Conservation (phyloP, 306 rosid species). For the Argentina anserina region DNA sequence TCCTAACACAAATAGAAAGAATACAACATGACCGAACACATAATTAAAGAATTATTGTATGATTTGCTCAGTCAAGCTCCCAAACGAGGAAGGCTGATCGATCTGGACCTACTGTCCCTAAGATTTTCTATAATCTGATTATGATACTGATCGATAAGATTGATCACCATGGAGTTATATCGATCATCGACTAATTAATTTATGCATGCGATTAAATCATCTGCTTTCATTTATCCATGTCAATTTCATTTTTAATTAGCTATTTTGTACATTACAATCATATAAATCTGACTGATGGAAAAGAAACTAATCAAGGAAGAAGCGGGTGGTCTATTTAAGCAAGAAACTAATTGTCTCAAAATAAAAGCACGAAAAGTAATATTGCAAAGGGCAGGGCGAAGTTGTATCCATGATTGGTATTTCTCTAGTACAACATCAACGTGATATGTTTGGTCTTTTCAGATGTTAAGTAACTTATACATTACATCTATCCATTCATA, state of each 20-base stretch:
- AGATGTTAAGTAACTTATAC: background rate
- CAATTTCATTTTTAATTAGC: no score
- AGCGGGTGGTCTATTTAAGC: background rate
- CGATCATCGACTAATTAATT: no score
- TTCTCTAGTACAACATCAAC: background rate
- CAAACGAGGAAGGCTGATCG: background rate
- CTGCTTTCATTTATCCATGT: no score
- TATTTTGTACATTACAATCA: background rate
- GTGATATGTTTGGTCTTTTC: slow-evolving; percentile 21
- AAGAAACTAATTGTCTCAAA: background rate
- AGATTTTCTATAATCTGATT: background rate
- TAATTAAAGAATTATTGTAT: no score
- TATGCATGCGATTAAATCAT: no score
- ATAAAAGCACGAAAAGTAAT: background rate
- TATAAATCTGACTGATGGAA: background rate
- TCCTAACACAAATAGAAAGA: no score
- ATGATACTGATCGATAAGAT: background rate
- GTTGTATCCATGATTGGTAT: background rate
- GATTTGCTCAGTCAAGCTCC: no score
- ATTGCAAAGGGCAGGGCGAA: background rate
- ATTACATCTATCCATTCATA: background rate
- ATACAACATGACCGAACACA: background rate
- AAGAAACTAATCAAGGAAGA: background rate
- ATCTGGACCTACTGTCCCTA: background rate
- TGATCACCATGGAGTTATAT: no score